Evolutionary conservation across 1,284 basidiomycete genomes (phyloP), one percentile per base, ranked within the genome.

Genomic region (Rhodotorula sp.): DNA sequence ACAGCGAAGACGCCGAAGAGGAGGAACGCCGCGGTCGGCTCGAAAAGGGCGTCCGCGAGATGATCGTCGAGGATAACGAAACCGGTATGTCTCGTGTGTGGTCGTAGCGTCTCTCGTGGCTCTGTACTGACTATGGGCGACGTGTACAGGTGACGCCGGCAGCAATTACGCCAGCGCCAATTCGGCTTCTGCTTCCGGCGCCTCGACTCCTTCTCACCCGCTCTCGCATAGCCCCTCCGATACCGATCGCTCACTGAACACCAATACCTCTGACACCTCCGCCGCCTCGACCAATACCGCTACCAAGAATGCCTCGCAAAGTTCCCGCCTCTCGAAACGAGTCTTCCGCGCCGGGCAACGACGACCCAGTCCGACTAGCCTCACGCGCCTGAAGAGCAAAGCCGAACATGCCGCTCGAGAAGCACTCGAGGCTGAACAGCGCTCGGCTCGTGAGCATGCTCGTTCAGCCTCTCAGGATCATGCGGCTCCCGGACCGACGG

Each of bases 321-420:
- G 60, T 46, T 43, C 63, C 6, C 62, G 69, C 20, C 63, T 67
- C 58, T 66, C 68, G 65, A 74, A 76, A 43, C 75, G 70, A 31
- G 69, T 70, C 43, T 76, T 79, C 51, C 68, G 76, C 54, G 78
- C 71, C 8, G 76, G 77, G n/a, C 76, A 78, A 58, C 69, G 77
- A 29, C 76, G 78, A 20, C 66, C 77, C 26, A 75, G 74, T 34
- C 78, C 78, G 5, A 77, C 69, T 16, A 71, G 70, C 21, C 71
- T 77, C 46, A 69, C 70, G 2, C 70, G 72, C 18, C 62, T 71
- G 23, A 70, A 70, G 47, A 64, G 52, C 29, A 69, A 72, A n/a
- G 70, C 65, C 3, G 72, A 72, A 34, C 62, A 66, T 4, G 61
- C 70, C 15, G 67, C 65, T 3, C 68, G 64, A 26, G 63, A 65